Conservation (phyloP, 1,139 yeast species). For the Yamadazyma mexicana region DNA sequence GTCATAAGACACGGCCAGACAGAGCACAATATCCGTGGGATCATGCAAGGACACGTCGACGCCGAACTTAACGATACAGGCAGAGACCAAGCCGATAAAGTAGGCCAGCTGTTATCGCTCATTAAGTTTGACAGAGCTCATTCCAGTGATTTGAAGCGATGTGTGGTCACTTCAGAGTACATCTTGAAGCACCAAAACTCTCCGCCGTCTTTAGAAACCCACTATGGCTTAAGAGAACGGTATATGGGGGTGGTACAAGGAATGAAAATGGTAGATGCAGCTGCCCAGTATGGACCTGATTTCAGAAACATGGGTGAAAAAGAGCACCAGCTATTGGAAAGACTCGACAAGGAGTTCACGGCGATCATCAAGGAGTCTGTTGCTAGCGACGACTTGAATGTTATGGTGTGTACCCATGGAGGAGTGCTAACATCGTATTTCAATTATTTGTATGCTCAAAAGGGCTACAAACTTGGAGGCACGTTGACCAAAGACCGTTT, state of each 20-base stretch:
- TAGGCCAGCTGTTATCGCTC: conserved; percentile 41
- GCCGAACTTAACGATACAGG: conserved; percentile 63
- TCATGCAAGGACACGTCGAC: conserved; percentile 74
- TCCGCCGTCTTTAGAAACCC: conserved; percentile 18
- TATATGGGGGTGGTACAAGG: conserved; percentile 80
- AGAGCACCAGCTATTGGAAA: conserved; percentile 39
- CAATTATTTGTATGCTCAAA: conserved; percentile 42
- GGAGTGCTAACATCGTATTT: conserved; percentile 72
- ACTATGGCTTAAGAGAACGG: conserved; percentile 64
- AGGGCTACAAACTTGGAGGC: conserved; percentile 35
- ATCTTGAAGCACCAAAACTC: conserved; percentile 32
- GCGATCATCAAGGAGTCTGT: conserved; percentile 38
- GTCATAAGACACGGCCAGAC: conserved; percentile 83
- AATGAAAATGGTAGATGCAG: conserved; percentile 67
- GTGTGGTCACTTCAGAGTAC: conserved; percentile 52
- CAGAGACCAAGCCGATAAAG: conserved; percentile 49
- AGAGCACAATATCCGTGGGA: conserved; percentile 61
- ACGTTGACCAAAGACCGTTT: conserved; percentile 43
- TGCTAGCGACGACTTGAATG: conserved; percentile 39
- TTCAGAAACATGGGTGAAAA: conserved; percentile 56
- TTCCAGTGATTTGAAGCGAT: conserved; percentile 63
- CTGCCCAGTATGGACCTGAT: conserved; percentile 36
- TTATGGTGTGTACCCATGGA: conserved; percentile 78
- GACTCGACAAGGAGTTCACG: conserved; percentile 55
- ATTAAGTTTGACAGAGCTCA: conserved; percentile 52